Conservation (phyloP, 352 stramenopile genomes). For the Pythium coloratum region DNA sequence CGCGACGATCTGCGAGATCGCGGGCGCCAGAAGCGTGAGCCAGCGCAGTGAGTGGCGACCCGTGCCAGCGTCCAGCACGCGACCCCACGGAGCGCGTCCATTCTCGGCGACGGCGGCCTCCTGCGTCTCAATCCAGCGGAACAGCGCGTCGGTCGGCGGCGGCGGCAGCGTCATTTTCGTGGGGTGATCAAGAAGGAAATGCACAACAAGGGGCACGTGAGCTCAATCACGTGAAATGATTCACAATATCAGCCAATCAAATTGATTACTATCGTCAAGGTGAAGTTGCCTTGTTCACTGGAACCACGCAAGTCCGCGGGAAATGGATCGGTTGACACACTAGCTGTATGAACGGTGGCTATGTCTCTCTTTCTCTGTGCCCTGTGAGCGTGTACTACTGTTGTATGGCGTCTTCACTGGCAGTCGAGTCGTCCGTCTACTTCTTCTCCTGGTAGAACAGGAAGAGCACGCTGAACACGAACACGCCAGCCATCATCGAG, state of each 20-base stretch:
- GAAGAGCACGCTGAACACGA: conserved; percentile 90
- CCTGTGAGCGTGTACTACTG: background rate
- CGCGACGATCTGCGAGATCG: conserved; percentile 37
- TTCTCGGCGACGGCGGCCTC: conserved; percentile 19
- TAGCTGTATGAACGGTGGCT: background rate
- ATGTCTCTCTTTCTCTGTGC: background rate
- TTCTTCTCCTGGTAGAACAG: conserved; percentile 84
- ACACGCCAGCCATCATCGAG: conserved; percentile 90
- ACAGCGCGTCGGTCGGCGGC: conserved; percentile 42
- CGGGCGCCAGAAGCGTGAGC: conserved; percentile 57
- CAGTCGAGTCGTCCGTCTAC: conserved; percentile 6
- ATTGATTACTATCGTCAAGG: background rate
- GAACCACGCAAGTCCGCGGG: no score
- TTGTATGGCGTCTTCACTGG: background rate
- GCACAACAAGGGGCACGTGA: background rate
- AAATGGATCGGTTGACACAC: no score
- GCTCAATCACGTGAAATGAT: background rate
- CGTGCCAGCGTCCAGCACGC: conserved; percentile 81
- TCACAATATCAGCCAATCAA: conserved; percentile 1
- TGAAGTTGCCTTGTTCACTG: no score
- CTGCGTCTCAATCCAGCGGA: conserved; percentile 50
- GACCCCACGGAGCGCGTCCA: conserved; percentile 29
- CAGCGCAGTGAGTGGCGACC: conserved; percentile 80
- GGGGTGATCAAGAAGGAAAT: conserved; percentile 12
- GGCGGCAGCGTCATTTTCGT: background rate